Evolutionary conservation across 2,329 filamentous ascomycete genomes (phyloP), one percentile per base, ranked within the genome.

Genomic region (Penicillium sp.): DNA sequence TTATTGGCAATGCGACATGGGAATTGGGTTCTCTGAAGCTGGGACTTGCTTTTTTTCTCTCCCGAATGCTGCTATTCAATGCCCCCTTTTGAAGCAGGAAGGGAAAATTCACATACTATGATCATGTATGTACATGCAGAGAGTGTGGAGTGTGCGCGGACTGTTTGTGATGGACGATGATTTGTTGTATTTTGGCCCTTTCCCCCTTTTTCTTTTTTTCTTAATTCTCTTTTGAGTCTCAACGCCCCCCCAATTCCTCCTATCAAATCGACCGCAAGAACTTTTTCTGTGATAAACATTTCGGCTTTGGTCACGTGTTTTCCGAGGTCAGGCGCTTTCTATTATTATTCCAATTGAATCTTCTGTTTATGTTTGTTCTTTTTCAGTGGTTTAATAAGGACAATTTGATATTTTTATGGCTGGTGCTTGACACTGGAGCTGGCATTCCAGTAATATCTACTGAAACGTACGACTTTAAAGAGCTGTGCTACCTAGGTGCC

Each of bases 1-100:
- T 40, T 20, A 7, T 66, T 66, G 70, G 66, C 68, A 63, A 68
- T 67, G 45, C 53, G 24, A 42, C 12, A 28, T 42, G 33, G 38
- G 23, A 55, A 45, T 43, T 40, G 53, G 33, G 46, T 48, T 55
- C 23, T 30, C 45, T 49, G 47, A 53, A n/a, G 40, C 42, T 40
- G 35, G 33, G 38, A 23, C 21, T 24, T 38, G 47, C 6, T 35
- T 14, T 23, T n/a, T 35, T 46, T 33, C 8, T 21, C 20, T 14
- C 40, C 8, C n/a, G 18, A 43, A 35, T 35, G 8, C 30, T 43
- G 20, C 40, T 43, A 20, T 43, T 43, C n/a, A 21, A 23, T 38
- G 16, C 46, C 20, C 28, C 46, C 40, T 16, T 52, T 8, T 53
- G 20, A 45, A 45, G n/a, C 23, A 43, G 40, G 14, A 43, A 43